These are phyloP conservation scores for Tulasnella sp. DNA, from an alignment of 768 basidiomycete species.

Conservation along the genomic window DNA sequence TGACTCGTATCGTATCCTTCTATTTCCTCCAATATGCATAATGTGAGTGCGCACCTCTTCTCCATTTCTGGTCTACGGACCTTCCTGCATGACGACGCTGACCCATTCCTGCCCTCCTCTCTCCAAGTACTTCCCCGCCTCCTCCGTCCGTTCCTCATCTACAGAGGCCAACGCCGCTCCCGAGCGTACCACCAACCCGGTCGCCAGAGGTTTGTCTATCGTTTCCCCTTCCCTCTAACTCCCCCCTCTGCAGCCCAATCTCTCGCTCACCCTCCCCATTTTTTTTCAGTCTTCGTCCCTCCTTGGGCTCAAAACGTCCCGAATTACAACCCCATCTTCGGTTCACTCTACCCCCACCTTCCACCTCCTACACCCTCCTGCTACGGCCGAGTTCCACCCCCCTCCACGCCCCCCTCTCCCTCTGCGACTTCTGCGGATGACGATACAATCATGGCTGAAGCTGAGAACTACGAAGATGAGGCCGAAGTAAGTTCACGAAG, in stretches of 20 bases:
- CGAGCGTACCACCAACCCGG: not conserved
- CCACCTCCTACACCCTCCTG: not conserved
- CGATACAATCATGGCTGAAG: not conserved
- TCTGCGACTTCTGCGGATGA: not conserved
- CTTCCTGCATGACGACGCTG: not conserved
- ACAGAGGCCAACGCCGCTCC: not conserved
- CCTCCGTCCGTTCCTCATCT: not conserved
- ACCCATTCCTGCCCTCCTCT: not conserved
- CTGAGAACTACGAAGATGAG: not conserved
- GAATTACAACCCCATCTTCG: not conserved
- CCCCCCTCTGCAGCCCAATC: not conserved
- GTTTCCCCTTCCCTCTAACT: not conserved
- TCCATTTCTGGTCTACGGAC: too few species aligned
- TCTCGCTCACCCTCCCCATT: not conserved
- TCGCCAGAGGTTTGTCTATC: not conserved
- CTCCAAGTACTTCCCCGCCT: not conserved
- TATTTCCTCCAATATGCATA: too few species aligned
- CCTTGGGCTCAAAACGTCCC: not conserved
- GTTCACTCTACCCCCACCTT: not conserved
- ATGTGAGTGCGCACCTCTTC: too few species aligned
- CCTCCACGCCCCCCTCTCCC: not conserved
- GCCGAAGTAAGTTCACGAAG: not conserved
- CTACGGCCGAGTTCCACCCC: not conserved
- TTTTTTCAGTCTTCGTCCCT: not conserved
- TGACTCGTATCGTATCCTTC: too few species aligned